These are phyloP conservation scores for Sambucus nigra DNA, from an alignment of 129 eudicot genomes.

Conservation along the genomic window DNA sequence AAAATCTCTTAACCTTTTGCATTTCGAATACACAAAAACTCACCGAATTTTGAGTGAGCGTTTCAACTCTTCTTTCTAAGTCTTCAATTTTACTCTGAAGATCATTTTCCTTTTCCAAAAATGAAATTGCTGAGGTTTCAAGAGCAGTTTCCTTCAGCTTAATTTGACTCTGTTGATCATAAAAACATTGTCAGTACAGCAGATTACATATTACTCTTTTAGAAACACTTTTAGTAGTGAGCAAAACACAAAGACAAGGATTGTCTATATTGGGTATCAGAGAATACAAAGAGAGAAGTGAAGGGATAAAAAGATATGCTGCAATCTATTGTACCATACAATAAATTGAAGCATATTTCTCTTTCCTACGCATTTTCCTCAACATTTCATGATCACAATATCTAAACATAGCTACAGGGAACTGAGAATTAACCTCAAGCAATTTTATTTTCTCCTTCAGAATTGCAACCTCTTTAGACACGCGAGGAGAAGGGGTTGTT, in stretches of 20 bases:
- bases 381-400: too few relatives aligned
- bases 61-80: conserved; percentile 41
- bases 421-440: conserved; percentile 56
- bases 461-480: conserved; percentile 47
- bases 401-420: not conserved
- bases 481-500: conserved; percentile 20
- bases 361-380: too few relatives aligned
- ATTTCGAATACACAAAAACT: conserved; percentile 6
- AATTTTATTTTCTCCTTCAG: conserved; percentile 67
- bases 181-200: conserved; percentile 7
- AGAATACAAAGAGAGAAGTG: too few relatives aligned
- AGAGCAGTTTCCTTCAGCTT: conserved; percentile 59
- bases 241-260: too few relatives aligned
- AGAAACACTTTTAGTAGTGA: too few relatives aligned
- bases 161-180: conserved; percentile 44
- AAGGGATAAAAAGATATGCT: too few relatives aligned
- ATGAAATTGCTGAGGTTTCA: conserved; percentile 47
- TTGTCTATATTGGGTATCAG: too few relatives aligned
- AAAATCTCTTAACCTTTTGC: conserved; percentile 16
- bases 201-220: too few relatives aligned
- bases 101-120: conserved; percentile 73
- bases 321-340: too few relatives aligned
- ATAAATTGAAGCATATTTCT: too few relatives aligned
- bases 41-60: conserved; percentile 31
- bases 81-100: conserved; percentile 52